Conservation (phyloP, 2,329 filamentous ascomycete species). For the Dothiorella sarmentorum region DNA sequence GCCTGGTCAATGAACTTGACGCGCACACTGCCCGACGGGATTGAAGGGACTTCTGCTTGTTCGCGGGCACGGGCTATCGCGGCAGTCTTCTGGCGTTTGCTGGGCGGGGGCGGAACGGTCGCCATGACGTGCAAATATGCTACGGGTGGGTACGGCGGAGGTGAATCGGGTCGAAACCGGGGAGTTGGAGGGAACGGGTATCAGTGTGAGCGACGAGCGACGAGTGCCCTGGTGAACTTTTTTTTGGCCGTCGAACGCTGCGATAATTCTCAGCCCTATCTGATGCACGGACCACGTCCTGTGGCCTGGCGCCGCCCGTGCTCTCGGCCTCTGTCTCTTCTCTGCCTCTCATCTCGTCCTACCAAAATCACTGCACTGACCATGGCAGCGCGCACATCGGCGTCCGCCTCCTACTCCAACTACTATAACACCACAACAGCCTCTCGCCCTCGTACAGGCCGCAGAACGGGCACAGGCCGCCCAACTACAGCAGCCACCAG, state of each 20-base stretch:
- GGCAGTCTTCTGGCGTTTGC: conserved; percentile 80
- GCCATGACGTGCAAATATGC: conserved; percentile 56
- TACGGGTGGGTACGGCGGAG: not conserved
- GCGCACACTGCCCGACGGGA: conserved; percentile 72
- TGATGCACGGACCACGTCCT: not conserved
- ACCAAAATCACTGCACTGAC: conserved; percentile 22
- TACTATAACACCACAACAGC: conserved; percentile 37
- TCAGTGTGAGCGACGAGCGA: not conserved
- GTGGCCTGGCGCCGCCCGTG: not conserved
- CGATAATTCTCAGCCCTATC: conserved; percentile 16
- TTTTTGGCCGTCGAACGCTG: not conserved
- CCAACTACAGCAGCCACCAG: conserved; percentile 57
- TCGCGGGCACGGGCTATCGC: conserved; percentile 65
- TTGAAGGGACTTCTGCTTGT: conserved; percentile 70
- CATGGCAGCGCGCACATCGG: conserved; percentile 32
- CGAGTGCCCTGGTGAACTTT: not conserved
- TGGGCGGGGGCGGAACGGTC: conserved; percentile 77
- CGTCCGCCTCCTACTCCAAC: conserved; percentile 31
- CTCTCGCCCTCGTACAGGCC: conserved; percentile 31
- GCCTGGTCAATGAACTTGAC: conserved; percentile 86
- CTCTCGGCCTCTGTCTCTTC: not conserved
- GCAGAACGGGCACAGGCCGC: conserved; percentile 44
- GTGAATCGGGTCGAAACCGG: not conserved
- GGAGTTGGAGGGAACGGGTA: not conserved
- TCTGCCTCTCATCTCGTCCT: not conserved